Percentiles rank a stretch among this genome's conserved stretches.
Conservation (phyloP, 208 protist genomes). For the Wallacemonas rigidus region DNA sequence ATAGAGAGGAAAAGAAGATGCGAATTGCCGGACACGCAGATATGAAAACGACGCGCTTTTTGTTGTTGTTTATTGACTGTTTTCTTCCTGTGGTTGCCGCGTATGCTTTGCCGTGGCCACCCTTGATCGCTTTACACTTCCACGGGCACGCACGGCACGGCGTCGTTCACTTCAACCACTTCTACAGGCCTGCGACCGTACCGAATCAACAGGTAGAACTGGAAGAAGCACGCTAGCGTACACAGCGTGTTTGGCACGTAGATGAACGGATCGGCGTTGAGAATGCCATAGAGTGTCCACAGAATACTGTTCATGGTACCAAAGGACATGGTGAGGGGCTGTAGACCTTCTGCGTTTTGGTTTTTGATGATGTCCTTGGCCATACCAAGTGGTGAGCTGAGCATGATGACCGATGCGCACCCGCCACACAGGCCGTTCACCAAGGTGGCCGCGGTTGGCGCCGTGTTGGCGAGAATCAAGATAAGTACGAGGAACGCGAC, state of each 20-base stretch:
- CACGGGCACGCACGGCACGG: slow-evolving; percentile 29
- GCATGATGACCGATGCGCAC: slow-evolving; percentile 60
- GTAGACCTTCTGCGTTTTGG: slow-evolving; percentile 59
- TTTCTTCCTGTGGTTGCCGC: neutral
- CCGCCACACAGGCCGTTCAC: slow-evolving; percentile 56
- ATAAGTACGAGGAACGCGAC: slow-evolving; percentile 35
- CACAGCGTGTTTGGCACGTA: slow-evolving; percentile 53
- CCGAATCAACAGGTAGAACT: slow-evolving; percentile 48
- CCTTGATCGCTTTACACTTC: neutral
- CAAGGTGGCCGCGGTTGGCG: slow-evolving; percentile 17
- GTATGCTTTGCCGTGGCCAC: neutral
- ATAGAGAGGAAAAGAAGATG: too few species aligned
- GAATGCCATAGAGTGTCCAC: slow-evolving; percentile 61
- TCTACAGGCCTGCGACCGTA: slow-evolving; percentile 42
- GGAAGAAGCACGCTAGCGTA: slow-evolving; percentile 51
- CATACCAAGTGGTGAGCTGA: slow-evolving; percentile 64
- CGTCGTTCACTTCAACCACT: slow-evolving; percentile 16
- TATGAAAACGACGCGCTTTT: too few species aligned
- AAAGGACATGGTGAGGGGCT: slow-evolving; percentile 49
- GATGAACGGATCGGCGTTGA: slow-evolving; percentile 48
- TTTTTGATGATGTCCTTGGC: slow-evolving; percentile 55
- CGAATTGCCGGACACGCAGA: too few species aligned
- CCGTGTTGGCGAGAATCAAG: slow-evolving; percentile 36
- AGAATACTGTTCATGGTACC: slow-evolving; percentile 54
- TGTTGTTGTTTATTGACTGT: neutral